Evolutionary conservation across 495 filamentous ascomycete species (phyloP), one percentile per base, ranked within the genome.

Genomic region (Penicillium turbatum): DNA sequence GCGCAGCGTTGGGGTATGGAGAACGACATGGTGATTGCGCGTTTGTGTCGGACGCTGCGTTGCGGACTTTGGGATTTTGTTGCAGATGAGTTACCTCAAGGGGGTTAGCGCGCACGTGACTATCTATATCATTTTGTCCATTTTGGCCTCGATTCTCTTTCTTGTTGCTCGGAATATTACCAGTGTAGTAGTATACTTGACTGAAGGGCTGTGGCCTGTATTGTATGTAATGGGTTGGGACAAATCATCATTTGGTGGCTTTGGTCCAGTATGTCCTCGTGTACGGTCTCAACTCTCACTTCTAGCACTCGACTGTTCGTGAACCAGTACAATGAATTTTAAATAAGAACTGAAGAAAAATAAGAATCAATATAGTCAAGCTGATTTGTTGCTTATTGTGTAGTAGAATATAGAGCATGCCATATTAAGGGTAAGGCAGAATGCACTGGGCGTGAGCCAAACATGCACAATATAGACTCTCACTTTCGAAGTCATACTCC

Each of bases 1-100:
- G 73, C 64, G 59, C 73, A 73, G 70, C 68, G 71, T 48, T 70
- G 70, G 37, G 69, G 59, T 55, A 73, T 45, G 45, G 57, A 56
- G 51, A 52, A 62, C 42, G 70, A 68, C 71, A 75, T 75, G 55
- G 55, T 63, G 54, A 26, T n/a, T 46, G 47, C 54, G 53, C 49
- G 43, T 54, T 60, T 65, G 31, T 43, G 35, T 55, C 60, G 59
- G 51, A 44, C 65, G 61, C 45, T 61, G 55, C 59, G 62, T 59
- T 61, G 55, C 63, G 57, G 60, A 62, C 49, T 65, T 56, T 57
- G 24, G 24, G 70, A 73, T 68, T 72, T 72, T 72, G 69, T 67
- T 64, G 58, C 56, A 62, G 55, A 53, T 46, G 55, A 41, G 26
- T 48, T 38, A 29, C 55, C 64, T 56, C 31, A 40, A 70, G 56